These are phyloP conservation scores for Boeremia exigua DNA, from an alignment of 2,329 filamentous ascomycete species.

Conservation along the genomic window DNA sequence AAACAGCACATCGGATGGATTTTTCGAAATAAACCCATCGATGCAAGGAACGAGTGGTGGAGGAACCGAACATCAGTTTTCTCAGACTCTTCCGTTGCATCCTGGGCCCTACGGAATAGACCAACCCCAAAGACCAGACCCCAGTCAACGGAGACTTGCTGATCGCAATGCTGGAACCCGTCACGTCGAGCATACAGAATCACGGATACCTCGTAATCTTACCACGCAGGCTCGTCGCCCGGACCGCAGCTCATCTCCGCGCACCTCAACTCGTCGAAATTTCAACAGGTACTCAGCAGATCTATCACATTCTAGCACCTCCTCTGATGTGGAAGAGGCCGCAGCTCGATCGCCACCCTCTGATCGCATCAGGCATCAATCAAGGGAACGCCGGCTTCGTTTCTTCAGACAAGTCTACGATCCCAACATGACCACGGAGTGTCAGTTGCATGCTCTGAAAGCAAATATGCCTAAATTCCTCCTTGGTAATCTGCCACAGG, in stretches of 20 bases:
- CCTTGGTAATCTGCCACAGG: slow-evolving; percentile 34
- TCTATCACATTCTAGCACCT: slow-evolving; percentile 27
- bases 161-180: not conserved
- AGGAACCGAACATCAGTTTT: slow-evolving; percentile 12
- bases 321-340: slow-evolving; percentile 35
- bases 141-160: not conserved
- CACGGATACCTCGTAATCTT: slow-evolving; percentile 19
- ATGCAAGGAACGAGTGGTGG: slow-evolving; percentile 12
- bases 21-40: not conserved
- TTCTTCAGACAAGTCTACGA: slow-evolving; percentile 24
- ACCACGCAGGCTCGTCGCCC: slow-evolving; percentile 27
- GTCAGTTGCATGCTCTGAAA: slow-evolving; percentile 41
- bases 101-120: slow-evolving; percentile 25
- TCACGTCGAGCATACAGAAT: slow-evolving; percentile 14
- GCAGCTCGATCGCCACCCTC: slow-evolving; percentile 30
- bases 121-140: slow-evolving; percentile 14
- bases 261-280: slow-evolving; percentile 40
- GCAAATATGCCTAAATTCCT: slow-evolving; percentile 34
- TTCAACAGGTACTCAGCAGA: slow-evolving; percentile 41
- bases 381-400: slow-evolving; percentile 25
- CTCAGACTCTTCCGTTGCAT: slow-evolving; percentile 18
- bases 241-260: slow-evolving; percentile 36
- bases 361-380: slow-evolving; percentile 22
- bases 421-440: slow-evolving; percentile 29
- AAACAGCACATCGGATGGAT: not conserved